Base-by-base conservation (phyloP, 805 yeast species). In the Saccharomyces mikatae region DNA sequence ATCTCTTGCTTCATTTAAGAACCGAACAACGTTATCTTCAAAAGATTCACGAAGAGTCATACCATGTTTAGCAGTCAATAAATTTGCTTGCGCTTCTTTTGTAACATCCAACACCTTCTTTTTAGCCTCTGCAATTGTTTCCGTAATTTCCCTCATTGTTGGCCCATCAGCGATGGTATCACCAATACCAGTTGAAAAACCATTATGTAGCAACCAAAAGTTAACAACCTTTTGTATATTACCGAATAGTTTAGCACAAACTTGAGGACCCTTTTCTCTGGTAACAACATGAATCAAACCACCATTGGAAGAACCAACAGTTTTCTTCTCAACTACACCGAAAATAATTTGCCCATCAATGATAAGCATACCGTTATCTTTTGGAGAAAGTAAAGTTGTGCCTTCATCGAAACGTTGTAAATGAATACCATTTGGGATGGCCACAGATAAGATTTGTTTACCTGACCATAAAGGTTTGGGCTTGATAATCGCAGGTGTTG, bases 131-230 rank as follows among this genome's bases (percentile, higher is more conserved):
- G 89, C 84, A 71, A 94, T 94, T 3, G 98, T 92, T 55, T 86
- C 85, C 1, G 98, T 94, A 64, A 94, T 91, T 62, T 86, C 86
- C 62, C 84, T 83, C 96, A 94, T 95, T 46, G 99, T 94, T 30
- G 81, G 84, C n/a, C 91, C 82, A 77, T 95, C 99, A 50, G 99
- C 99, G 76, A 94, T 95, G 3, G 99, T 94, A 74, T 94, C 99
- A 78, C 99, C 99, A 73, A 94, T 94, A 80, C 99, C 99, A 64
- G 95, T 95, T 11, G 98, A 92, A 75, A 94, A 94, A 57, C 99
- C 98, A 65, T 88, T 89, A 69, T 95, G 99, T 52, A 94, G 78
- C 57, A 94, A 78, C 99, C 99, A 94, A 71, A 80, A 94, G 73
- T 94, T 94, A 46, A 91, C 97, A 56, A 94, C 95, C 67, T 90